These are phyloP conservation scores for Populus euphratica DNA, from an alignment of 345 rosid genomes.

Conservation along the genomic window DNA sequence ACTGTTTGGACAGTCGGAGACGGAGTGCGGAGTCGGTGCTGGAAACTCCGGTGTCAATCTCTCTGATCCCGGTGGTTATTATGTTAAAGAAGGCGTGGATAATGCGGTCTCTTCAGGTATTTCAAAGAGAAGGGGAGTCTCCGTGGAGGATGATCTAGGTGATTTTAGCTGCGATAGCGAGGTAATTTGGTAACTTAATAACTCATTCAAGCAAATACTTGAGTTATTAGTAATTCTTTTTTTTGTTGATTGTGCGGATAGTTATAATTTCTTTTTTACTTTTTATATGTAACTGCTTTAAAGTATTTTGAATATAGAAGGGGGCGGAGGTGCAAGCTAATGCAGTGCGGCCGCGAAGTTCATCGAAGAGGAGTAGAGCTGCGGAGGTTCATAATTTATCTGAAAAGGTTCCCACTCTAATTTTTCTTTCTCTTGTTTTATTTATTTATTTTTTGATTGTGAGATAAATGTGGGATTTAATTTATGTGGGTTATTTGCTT, in stretches of 20 bases:
- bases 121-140: conserved; percentile 17
- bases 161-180: conserved; percentile 48
- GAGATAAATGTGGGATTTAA: background rate
- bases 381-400: conserved; percentile 96
- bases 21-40: conserved; percentile 12
- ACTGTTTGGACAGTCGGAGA: conserved; percentile 19
- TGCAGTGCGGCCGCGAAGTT: conserved; percentile 34
- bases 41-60: conserved; percentile 2
- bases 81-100: conserved; percentile 21
- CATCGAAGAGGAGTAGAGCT: conserved; percentile 87
- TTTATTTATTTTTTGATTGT: background rate
- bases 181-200: conserved; percentile 16
- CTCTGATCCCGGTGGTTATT: conserved; percentile 26
- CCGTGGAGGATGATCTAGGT: conserved; percentile 31
- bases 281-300: background rate
- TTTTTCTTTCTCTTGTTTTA: background rate
- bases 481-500: conserved; percentile 4
- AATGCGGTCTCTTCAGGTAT: conserved; percentile 24
- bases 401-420: conserved; percentile 59
- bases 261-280: background rate
- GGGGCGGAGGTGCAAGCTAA: conserved; percentile 35
- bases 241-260: background rate
- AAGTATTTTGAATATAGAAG: conserved; percentile 19
- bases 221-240: background rate
- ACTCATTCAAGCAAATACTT: background rate